Base-by-base conservation (phyloP, 192 early-diverging fungal genomes). In the Mortierella hygrophila region DNA sequence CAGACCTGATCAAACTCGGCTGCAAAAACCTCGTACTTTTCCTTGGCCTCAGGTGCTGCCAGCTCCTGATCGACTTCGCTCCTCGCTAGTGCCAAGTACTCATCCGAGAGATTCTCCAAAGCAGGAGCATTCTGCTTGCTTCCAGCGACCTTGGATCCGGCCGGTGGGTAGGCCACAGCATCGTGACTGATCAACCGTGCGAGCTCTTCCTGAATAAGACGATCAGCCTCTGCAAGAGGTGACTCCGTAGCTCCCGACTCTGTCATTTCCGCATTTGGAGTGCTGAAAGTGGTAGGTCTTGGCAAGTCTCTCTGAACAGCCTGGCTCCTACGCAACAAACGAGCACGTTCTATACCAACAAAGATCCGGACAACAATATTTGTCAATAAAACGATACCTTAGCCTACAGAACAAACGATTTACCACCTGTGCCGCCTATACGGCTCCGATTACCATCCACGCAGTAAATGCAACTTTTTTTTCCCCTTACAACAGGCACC, bases 301-400 rank as follows among this genome's bases (percentile, higher is more conserved):
- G 96, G 97, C 35, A 98, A 89, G 35, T 88, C 90, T 5, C 90
- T 92, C 82, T 97, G 94, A 16, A 99, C 94, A 47, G 94, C 92
- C 68, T 94, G 92, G 32, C 93, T 94, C 35, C 96, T 94, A 9
- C 94, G 93, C 29, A 87, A 77, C 10, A 96, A 80, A 13, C 87
- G 82, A 4, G 88, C 90, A 55, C 92, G 82, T 57, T 90, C 90
- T 88, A 57, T 10, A 74, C 6, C 23, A 54, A 21, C 41, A 35
- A 54, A 54, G 15, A 40, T 57, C 4, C 15, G 18, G 49, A 37
- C 23, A 38, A 76, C 46, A 47, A n/a, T 49, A 38, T 37, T 52
- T 2, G 60, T 69, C 1, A 68, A 47, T 18, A 75, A 35, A 0
- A 75, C 6, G 23, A 23, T 38, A 76, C n/a, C 35, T n/a, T 52